Base-by-base conservation (phyloP, 129 eudicot species). In the Centella asiatica region DNA sequence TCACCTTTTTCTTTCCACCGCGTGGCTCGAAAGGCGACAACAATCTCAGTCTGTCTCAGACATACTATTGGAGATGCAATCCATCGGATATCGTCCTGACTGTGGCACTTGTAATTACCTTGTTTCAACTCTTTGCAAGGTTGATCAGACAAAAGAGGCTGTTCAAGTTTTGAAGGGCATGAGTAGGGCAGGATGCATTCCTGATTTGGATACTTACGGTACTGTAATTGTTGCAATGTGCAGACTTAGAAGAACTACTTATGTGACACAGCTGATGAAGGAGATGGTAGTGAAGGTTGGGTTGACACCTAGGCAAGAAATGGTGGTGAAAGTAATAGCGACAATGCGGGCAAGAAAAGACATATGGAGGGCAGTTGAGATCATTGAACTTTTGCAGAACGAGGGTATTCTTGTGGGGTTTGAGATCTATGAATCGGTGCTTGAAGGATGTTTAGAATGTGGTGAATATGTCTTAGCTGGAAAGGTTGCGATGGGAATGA, bases 51-150 rank as follows among this genome's bases (percentile, higher is more conserved):
- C 80, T 2, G 90, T 78, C 27, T 64, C 76, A 13, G 66, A 17
- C 36, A 78, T 83, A 18, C 72, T 86, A 6, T 28, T 62, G 54
- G 84, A 78, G 54, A 90, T 90, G 97, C 54, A 71, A 18, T 68
- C 82, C 1, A 74, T 85, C 31, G 97, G 97, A 54, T 89, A 89
- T 69, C 24, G 34, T 47, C 82, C 81, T 0, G 97, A 89, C 15
- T 57, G 61, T 64, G 92, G 88, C 39, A 76, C 81, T 4, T 89
- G 97, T 73, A 89, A 89, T 62, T 89, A 77, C 61, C 87, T 89
- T 19, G 78, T 89, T 26, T 71, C 71, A 6, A 85, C 97, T 3
- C 76, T 89, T 49, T 89, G 88, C 62, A 76, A 75, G 44, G 86
- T 80, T 32, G 82, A 83, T 44, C 85, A 82, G 44, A 54, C 62